Evolutionary conservation across 2,329 filamentous ascomycete species (phyloP).

Genomic region (Pseudogymnoascus sp.): DNA sequence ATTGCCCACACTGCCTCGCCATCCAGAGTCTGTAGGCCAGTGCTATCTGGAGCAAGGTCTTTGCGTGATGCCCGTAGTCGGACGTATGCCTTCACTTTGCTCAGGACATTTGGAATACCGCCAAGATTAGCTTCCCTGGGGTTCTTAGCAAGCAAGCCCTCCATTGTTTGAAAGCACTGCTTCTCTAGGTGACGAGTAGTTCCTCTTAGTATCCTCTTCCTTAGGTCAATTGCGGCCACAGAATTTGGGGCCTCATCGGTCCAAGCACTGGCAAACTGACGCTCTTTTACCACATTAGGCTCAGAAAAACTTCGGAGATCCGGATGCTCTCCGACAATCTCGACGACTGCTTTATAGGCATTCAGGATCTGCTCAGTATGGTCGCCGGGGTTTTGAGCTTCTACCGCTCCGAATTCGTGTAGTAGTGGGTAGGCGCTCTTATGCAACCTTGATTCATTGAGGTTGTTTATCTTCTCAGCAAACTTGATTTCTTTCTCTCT

Average conservation of each 20-base stretch:
- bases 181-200: constrained; percentile 74
- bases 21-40: constrained; percentile 69
- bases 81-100: constrained; percentile 89
- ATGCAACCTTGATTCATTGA: constrained; percentile 67
- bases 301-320: constrained; percentile 51
- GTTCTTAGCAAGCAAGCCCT: constrained; percentile 70
- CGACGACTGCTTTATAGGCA: constrained; percentile 73
- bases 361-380: constrained; percentile 69
- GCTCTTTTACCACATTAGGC: constrained; percentile 61
- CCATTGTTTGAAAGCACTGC: constrained; percentile 70
- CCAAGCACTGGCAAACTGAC: constrained; percentile 70
- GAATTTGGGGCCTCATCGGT: constrained; percentile 66
- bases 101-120: constrained; percentile 77
- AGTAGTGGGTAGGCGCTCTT: constrained; percentile 65
- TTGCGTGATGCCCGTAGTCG: constrained; percentile 71
- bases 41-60: constrained; percentile 74
- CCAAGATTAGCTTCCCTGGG: constrained; percentile 84
- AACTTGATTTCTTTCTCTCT: constrained; percentile 81
- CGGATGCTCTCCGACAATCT: constrained; percentile 67
- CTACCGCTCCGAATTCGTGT: constrained; percentile 67
- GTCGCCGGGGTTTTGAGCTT: constrained; percentile 61
- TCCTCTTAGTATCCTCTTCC: constrained; percentile 72
- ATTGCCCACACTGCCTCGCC: constrained; percentile 90
- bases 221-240: constrained; percentile 55
- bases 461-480: constrained; percentile 66